A percentile compares a stretch with the other conserved stretches of the same genome.
These are phyloP conservation scores for Diaporthe longicolla DNA, from an alignment of 2,329 filamentous ascomycete species.

Conservation along the genomic window DNA sequence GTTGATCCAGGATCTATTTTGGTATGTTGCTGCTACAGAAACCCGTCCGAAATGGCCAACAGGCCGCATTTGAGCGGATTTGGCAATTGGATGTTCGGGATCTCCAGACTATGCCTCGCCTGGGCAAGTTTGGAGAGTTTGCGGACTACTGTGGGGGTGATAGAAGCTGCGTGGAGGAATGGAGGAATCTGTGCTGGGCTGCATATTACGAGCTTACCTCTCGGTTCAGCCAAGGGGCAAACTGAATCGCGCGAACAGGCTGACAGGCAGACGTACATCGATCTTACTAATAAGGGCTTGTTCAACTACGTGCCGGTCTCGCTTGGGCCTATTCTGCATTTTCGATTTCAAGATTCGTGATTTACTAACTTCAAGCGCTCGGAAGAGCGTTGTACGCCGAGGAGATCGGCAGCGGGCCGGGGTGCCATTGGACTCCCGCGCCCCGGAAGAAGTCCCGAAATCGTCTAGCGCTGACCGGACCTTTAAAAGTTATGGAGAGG, in stretches of 20 bases:
- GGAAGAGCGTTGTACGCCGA: not conserved
- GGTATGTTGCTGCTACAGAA: too few species aligned
- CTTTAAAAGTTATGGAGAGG: constrained; percentile 3
- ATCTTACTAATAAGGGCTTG: not conserved
- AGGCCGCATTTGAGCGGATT: too few species aligned
- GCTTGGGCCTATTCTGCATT: not conserved
- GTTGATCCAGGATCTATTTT: too few species aligned
- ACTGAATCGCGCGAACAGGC: not conserved
- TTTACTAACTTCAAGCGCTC: not conserved
- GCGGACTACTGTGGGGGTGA: too few species aligned
- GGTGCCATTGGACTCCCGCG: constrained; percentile 12
- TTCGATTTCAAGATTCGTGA: not conserved
- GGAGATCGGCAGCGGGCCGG: constrained; percentile 14
- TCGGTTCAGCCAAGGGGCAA: not conserved
- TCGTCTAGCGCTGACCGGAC: constrained; percentile 15
- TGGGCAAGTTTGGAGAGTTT: too few species aligned
- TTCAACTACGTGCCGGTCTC: not conserved
- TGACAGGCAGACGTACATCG: not conserved
- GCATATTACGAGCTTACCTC: too few species aligned
- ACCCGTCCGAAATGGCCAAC: too few species aligned
- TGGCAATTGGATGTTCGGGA: too few species aligned
- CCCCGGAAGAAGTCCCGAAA: not conserved
- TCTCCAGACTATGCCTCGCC: too few species aligned
- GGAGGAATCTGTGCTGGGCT: too few species aligned
- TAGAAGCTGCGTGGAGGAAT: too few species aligned